Percentiles rank a stretch among this genome's conserved stretches.
phyloP scores from a whole-genome alignment of 148 eudicot genomes.

The Rheum nobile region DNA sequence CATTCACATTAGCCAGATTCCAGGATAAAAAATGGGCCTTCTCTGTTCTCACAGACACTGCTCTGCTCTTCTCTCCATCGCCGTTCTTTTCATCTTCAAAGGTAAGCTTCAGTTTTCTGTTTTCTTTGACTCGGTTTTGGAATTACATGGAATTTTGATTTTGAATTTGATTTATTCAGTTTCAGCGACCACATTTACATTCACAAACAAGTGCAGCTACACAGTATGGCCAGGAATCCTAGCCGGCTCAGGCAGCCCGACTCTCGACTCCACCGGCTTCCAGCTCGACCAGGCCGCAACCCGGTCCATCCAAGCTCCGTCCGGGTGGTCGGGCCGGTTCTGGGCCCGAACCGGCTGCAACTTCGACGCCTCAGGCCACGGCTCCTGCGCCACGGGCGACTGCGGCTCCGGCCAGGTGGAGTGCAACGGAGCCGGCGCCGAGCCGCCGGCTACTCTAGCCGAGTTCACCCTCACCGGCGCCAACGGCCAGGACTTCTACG shows the following conservation, averaged over 20 bases:
- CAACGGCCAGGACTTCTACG: slow-evolving; percentile 13
- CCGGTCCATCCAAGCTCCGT: slow-evolving; percentile 13
- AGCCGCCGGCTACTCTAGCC: slow-evolving; percentile 10
- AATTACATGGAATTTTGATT: neutral
- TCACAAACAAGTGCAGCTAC: slow-evolving; percentile 15
- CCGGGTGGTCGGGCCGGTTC: slow-evolving; percentile 33
- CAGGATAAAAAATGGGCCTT: neutral
- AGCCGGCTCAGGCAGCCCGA: slow-evolving; percentile 18
- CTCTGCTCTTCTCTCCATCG: neutral
- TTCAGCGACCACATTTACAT: slow-evolving; percentile 12
- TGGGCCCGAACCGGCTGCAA: slow-evolving; percentile 31
- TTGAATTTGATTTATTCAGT: neutral
- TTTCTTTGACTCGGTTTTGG: no score
- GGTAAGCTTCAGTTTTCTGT: neutral
- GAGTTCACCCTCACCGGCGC: slow-evolving; percentile 14
- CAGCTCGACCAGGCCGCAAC: slow-evolving; percentile 14
- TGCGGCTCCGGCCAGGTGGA: slow-evolving; percentile 27
- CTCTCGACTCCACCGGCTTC: slow-evolving; percentile 20
- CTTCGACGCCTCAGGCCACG: slow-evolving; percentile 12
- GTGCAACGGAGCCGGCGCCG: slow-evolving; percentile 14
- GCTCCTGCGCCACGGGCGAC: slow-evolving; percentile 20
- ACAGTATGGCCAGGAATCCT: slow-evolving; percentile 18
- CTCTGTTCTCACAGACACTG: neutral
- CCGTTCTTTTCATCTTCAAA: neutral
- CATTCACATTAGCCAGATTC: neutral